Percentiles rank a stretch among this genome's conserved stretches.
phyloP scores from a whole-genome alignment of 805 yeast species.

The Barnettozyma botsteinii region DNA sequence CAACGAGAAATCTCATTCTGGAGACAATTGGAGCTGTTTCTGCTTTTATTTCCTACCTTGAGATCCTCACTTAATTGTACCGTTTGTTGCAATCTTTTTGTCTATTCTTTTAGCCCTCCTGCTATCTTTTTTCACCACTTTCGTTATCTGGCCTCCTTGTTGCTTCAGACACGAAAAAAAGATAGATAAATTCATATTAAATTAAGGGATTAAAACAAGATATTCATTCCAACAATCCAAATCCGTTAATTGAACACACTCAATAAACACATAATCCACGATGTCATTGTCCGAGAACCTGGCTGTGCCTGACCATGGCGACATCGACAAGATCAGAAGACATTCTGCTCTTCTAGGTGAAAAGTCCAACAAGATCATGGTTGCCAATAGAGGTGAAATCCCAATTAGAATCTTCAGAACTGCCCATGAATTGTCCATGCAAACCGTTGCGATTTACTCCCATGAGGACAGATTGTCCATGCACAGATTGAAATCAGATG shows the following conservation, averaged over 20 bases:
- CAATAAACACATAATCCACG: too few species aligned
- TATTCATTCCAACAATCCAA: too few species aligned
- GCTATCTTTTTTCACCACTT: too few species aligned
- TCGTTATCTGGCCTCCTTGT: too few species aligned
- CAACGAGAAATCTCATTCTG: too few species aligned
- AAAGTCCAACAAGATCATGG: constrained; percentile 52
- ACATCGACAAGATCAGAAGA: constrained; percentile 32
- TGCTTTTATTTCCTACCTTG: background rate
- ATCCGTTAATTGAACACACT: too few species aligned
- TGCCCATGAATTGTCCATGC: constrained; percentile 96
- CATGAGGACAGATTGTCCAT: constrained; percentile 92
- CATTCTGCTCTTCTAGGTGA: constrained; percentile 35
- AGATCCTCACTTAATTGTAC: too few species aligned
- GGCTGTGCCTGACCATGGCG: constrained; percentile 21
- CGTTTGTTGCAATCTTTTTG: too few species aligned
- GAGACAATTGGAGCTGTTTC: too few species aligned
- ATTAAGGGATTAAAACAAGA: background rate
- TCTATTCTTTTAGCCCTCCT: too few species aligned
- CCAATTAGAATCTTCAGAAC: constrained; percentile 90
- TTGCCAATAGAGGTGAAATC: constrained; percentile 82
- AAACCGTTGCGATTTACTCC: constrained; percentile 93
- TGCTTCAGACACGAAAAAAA: too few species aligned
- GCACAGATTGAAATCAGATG: constrained; percentile 94
- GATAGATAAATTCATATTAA: too few species aligned
- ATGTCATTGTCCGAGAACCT: constrained; percentile 15